Evolutionary conservation across 352 stramenopile species (phyloP).

Genomic region (Phytophthora foliorum): DNA sequence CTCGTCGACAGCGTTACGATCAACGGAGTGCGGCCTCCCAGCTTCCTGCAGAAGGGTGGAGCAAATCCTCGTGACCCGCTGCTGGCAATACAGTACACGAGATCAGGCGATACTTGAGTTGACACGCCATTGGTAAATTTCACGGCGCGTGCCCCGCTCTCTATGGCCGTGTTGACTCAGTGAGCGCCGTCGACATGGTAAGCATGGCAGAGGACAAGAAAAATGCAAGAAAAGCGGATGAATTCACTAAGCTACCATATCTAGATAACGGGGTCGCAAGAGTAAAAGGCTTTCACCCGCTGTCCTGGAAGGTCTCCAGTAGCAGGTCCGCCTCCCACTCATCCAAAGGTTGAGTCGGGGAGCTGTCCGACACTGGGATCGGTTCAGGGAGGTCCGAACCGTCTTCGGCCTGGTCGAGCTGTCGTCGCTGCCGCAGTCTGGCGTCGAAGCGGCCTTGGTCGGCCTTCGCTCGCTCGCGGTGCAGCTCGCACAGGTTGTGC

Average conservation of each 20-base stretch:
- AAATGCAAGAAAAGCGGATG: not conserved
- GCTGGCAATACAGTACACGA: conserved; percentile 16
- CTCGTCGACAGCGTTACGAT: conserved; percentile 38
- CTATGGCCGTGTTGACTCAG: conserved; percentile 20
- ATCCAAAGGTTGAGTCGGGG: conserved; percentile 18
- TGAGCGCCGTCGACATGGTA: not conserved
- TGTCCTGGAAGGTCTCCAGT: conserved; percentile 33
- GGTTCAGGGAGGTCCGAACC: conserved; percentile 22
- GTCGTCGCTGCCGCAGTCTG: conserved; percentile 25
- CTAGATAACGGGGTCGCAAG: too few species aligned
- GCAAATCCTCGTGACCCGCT: conserved; percentile 16
- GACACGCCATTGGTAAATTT: conserved; percentile 19
- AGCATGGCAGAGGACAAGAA: not conserved
- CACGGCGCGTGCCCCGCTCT: not conserved
- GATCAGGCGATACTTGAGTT: conserved; percentile 26
- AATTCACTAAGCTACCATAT: not conserved
- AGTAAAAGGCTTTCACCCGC: too few species aligned
- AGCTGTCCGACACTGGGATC: conserved; percentile 20
- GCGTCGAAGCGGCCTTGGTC: conserved; percentile 67
- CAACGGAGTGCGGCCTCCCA: conserved; percentile 8
- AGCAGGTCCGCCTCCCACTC: conserved; percentile 34
- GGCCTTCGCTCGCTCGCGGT: conserved; percentile 59
- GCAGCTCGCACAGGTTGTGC: conserved; percentile 62
- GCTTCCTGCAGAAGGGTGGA: conserved; percentile 3
- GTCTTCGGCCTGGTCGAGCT: conserved; percentile 17